Evolutionary conservation across 2,329 filamentous ascomycete genomes (phyloP).

Genomic region (Claviceps arundinis): DNA sequence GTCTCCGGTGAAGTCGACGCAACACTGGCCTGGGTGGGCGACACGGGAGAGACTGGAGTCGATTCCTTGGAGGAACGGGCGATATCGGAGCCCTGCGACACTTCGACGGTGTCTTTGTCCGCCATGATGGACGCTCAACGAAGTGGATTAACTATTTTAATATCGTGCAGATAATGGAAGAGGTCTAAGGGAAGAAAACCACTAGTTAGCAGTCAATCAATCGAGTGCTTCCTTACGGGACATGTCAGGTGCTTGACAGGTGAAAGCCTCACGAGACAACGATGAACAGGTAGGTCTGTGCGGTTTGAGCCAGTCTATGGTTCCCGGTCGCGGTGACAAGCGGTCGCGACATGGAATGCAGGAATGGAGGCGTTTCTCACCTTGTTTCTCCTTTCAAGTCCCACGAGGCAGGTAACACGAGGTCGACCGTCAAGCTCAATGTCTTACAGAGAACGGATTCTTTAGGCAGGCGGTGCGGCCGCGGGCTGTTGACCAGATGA

Average conservation of each 20-base stretch:
- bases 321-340: not conserved
- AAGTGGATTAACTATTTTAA: not conserved
- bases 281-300: not conserved
- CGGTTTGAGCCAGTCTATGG: not conserved
- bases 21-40: not conserved
- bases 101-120: constrained; percentile 33
- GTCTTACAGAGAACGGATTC: not conserved
- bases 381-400: constrained; percentile 2
- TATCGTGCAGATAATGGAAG: not conserved
- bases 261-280: not conserved
- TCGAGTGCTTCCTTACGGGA: not conserved
- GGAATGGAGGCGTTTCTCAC: constrained; percentile 1
- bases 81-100: constrained; percentile 29
- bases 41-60: constrained; percentile 17
- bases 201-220: not conserved
- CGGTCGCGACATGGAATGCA: not conserved
- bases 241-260: not conserved
- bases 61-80: constrained; percentile 14
- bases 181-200: not conserved
- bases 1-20: constrained; percentile 15
- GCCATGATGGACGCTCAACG: constrained; percentile 24
- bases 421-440: constrained; percentile 1
- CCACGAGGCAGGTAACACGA: constrained; percentile 2
- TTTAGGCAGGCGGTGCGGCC: not conserved
- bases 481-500: not conserved